These are phyloP conservation scores for Solanum peruvianum DNA, from an alignment of 257 asterid genomes.

Conservation along the genomic window DNA sequence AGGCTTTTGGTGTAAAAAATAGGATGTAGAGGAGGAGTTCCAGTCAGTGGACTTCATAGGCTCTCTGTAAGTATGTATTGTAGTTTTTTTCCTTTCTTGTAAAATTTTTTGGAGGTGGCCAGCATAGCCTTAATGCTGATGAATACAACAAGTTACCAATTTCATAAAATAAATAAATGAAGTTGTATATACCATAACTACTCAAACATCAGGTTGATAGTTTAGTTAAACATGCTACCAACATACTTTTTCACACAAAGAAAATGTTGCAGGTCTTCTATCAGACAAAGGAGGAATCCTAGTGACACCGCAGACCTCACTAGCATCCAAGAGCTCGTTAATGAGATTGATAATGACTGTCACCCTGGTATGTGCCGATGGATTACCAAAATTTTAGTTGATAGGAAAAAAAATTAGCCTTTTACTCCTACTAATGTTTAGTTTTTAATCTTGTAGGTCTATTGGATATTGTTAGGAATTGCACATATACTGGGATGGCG, in stretches of 20 bases:
- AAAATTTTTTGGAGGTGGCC: neutral
- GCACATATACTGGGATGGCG: conserved; percentile 94
- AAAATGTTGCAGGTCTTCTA: conserved; percentile 46
- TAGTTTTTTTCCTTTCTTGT: neutral
- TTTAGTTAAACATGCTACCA: neutral
- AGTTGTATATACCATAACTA: neutral
- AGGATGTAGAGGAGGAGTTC: neutral
- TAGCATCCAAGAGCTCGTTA: conserved; percentile 76
- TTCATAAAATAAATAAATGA: no score
- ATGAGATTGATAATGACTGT: conserved; percentile 54
- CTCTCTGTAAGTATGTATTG: neutral
- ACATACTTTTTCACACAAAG: neutral
- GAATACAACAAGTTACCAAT: no score
- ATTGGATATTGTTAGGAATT: conserved; percentile 67
- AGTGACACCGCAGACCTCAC: conserved; percentile 87
- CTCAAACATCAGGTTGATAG: neutral
- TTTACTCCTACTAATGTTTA: neutral
- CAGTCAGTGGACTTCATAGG: neutral
- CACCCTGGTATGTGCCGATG: conserved; percentile 46
- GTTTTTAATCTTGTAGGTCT: conserved; percentile 38
- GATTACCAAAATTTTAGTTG: neutral
- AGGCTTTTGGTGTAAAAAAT: neutral
- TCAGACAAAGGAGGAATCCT: conserved; percentile 83
- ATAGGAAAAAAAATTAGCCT: neutral
- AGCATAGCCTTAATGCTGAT: neutral